Evolutionary conservation across 176 grass and related monocot species (phyloP), one percentile per base, ranked within the genome.

Genomic region (Oryza australiensis): DNA sequence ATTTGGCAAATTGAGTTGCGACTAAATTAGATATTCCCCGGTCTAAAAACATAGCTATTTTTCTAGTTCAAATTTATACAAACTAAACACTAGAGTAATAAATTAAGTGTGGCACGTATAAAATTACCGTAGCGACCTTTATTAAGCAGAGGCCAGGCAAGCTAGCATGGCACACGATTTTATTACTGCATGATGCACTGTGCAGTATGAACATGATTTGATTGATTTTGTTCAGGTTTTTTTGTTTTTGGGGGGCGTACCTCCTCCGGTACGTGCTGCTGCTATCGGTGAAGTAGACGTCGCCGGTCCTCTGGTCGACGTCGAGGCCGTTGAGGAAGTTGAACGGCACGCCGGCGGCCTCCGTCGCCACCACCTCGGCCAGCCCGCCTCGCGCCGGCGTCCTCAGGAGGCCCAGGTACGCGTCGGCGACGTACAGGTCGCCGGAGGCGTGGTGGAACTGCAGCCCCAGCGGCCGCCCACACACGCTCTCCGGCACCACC

Each of bases 251-350:
- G n/a, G n/a, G n/a, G n/a, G n/a, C n/a, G 9, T 87, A 98, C 95
- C 86, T 90, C 59, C 95, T 93, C n/a, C 64, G 68, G 30, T 37
- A 87, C 18, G 70, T 67, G 62, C 12, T 91, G 90, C 95, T 98
- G 74, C 95, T 98, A 27, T 98, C 92, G 2, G 88, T 93, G 73
- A 98, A 98, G 80, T 98, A 98, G n/a, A 98, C 90, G 20, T 85
- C 72, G 46, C 92, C 95, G 14, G 90, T 98, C 8, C 77, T 71
- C 83, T 94, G 92, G 65, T 98, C 90, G 32, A 98, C 90, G 64
- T 98, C 95, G 16, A 98, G 59, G 22, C 95, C 92, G 63, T 98
- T 98, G 23, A 91, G 86, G 70, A 98, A 94, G 62, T 83, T 87
- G 75, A 98, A 98, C 2, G 90, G 88, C 77, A 45, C 88, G 34